Evolutionary conservation across 331 rosid species (phyloP).

Genomic region (Rhamnella rubrinervis): DNA sequence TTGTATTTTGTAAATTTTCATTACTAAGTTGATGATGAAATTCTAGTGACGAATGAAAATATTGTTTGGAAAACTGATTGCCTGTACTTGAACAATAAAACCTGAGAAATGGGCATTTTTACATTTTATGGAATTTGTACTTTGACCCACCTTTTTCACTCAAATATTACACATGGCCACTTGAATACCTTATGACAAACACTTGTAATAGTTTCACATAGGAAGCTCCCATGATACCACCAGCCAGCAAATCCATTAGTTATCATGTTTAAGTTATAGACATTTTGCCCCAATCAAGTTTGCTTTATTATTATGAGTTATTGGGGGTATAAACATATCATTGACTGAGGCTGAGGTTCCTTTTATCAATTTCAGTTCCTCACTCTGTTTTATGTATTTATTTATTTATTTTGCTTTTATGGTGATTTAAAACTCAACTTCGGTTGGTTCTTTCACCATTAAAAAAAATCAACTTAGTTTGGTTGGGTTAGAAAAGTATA

Average conservation of each 20-base stretch:
- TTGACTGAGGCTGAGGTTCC: neutral
- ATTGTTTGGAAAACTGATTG: neutral
- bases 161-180: neutral
- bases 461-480: too few species aligned
- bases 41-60: neutral
- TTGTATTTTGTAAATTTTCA: neutral
- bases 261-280: too few species aligned
- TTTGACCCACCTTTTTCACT: neutral
- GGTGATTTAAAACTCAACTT: neutral
- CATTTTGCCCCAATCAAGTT: too few species aligned
- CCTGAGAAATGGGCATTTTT: neutral
- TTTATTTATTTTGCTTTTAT: too few species aligned
- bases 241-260: neutral
- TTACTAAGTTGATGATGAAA: neutral
- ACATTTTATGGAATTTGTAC: neutral
- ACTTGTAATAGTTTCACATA: neutral
- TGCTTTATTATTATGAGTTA: too few species aligned
- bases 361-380: too few species aligned
- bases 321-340: neutral
- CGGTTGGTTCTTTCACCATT: neutral
- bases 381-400: too few species aligned
- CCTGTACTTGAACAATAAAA: neutral
- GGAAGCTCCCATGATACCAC: neutral
- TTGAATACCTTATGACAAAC: neutral
- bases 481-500: conserved; percentile 5